Conservation (phyloP, 371 early-diverging fungal species). For the Rhizopus sp. region DNA sequence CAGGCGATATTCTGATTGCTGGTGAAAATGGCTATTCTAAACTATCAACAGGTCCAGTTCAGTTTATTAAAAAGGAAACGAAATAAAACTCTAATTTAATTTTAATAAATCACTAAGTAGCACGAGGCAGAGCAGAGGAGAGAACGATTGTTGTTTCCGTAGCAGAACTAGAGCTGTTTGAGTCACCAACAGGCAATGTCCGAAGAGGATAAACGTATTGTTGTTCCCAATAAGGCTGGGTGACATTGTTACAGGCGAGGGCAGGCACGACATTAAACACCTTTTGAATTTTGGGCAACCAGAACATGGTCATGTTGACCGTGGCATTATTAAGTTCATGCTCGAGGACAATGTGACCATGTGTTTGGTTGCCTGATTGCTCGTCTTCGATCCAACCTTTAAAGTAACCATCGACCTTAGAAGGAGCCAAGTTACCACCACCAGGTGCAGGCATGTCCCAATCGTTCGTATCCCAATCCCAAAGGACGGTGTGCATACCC, state of each 20-base stretch:
- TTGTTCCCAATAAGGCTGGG: slow-evolving; percentile 52
- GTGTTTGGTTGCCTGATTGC: slow-evolving; percentile 32
- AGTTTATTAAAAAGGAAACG: slow-evolving; percentile 4
- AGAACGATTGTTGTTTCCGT: not conserved
- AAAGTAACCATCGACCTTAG: slow-evolving; percentile 24
- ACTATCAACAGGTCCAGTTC: not conserved
- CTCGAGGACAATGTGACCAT: slow-evolving; percentile 50
- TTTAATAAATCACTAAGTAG: too few relatives aligned
- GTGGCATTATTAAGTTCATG: slow-evolving; percentile 53
- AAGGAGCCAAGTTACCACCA: slow-evolving; percentile 37
- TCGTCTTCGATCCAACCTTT: slow-evolving; percentile 36
- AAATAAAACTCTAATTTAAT: too few relatives aligned
- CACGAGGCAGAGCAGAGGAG: not conserved
- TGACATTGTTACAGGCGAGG: slow-evolving; percentile 50
- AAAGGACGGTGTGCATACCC: slow-evolving; percentile 46
- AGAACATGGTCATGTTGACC: slow-evolving; percentile 41
- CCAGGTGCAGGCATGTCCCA: slow-evolving; percentile 45
- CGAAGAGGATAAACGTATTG: slow-evolving; percentile 7
- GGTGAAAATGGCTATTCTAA: not conserved
- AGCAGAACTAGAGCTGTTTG: not conserved
- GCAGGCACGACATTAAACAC: slow-evolving; percentile 48
- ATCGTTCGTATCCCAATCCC: slow-evolving; percentile 39
- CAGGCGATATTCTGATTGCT: slow-evolving; percentile 6
- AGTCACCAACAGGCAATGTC: not conserved
- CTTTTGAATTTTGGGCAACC: slow-evolving; percentile 47